Conservation (phyloP, 768 basidiomycete genomes). For the Suillus luteus region DNA sequence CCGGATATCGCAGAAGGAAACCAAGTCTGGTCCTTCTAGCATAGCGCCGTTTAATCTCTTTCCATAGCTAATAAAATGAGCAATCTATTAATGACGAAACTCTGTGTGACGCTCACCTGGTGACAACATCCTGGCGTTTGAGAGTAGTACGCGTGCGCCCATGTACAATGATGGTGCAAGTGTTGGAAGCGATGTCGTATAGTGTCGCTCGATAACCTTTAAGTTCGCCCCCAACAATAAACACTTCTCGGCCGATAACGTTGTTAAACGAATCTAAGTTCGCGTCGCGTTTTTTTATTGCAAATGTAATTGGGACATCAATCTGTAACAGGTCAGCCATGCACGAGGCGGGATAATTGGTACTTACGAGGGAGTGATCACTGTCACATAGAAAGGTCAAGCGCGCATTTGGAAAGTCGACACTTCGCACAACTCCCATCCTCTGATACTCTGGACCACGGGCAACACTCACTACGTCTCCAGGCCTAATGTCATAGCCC, state of each 20-base stretch:
- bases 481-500: not conserved
- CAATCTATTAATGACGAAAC: not conserved
- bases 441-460: not conserved
- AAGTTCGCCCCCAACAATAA: not conserved
- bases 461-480: not conserved
- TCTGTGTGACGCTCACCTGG: not conserved
- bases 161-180: not conserved
- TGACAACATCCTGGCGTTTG: not conserved
- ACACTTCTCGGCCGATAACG: not conserved
- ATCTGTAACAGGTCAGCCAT: not conserved
- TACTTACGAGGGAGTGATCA: not conserved
- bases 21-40: not conserved
- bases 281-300: not conserved
- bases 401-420: not conserved
- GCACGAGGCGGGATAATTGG: not conserved
- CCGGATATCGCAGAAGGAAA: not conserved
- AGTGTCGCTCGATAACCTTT: not conserved
- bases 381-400: not conserved
- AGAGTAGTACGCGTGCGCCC: not conserved
- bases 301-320: not conserved
- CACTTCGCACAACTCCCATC: not conserved
- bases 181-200: not conserved
- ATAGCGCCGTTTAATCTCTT: not conserved
- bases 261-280: not conserved
- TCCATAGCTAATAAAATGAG: not conserved